These are phyloP conservation scores for Fraxinus sp. DNA, from an alignment of 305 asterid genomes.

Conservation along the genomic window DNA sequence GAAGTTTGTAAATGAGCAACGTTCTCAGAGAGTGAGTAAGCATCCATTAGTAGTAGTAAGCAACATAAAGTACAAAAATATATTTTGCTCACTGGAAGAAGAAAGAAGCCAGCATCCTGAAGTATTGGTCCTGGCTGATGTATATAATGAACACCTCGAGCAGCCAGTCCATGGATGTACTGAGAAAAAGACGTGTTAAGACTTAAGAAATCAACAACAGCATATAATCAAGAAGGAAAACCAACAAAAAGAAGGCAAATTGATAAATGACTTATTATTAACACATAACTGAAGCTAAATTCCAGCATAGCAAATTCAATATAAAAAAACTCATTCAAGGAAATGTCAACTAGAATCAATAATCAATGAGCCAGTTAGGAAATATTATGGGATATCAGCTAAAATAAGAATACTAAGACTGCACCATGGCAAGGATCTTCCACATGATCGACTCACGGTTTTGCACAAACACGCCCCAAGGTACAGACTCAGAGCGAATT, in stretches of 20 bases:
- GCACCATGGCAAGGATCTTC: neutral
- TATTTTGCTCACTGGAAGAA: slow-evolving; percentile 42
- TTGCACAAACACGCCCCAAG: neutral
- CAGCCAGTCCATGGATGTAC: slow-evolving; percentile 36
- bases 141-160: slow-evolving; percentile 37
- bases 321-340: neutral
- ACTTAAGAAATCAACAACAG: no score
- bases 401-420: neutral
- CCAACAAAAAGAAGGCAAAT: neutral
- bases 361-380: neutral
- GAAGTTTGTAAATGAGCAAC: slow-evolving; percentile 25
- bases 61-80: neutral
- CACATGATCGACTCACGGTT: neutral
- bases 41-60: neutral
- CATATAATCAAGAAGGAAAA: neutral
- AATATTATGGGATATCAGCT: no score
- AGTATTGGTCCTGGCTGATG: slow-evolving; percentile 35
- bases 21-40: neutral
- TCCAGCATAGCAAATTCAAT: neutral
- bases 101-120: slow-evolving; percentile 31
- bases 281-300: neutral
- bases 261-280: neutral
- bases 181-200: no score
- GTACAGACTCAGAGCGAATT: neutral
- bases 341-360: neutral